Base-by-base conservation (phyloP, 306 rosid species). In the Arachis hypogaea region DNA sequence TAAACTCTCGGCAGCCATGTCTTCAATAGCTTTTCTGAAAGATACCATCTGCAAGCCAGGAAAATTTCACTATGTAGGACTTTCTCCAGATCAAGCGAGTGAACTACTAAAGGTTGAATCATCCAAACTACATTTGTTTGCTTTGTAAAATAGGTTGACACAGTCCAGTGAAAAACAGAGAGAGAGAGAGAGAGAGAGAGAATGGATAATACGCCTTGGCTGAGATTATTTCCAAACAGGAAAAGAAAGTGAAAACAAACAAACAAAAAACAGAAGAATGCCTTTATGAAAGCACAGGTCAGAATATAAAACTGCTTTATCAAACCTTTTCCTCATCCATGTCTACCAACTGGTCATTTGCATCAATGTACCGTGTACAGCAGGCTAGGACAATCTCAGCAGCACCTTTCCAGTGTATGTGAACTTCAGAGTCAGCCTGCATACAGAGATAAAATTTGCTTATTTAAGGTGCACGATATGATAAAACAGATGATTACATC, bases 351-450 rank as follows among this genome's bases (percentile, higher is more conserved):
- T 81, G 87, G 77, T 78, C 91, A 74, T 83, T 68, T 38, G 71
- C 66, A 82, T 85, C 90, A 50, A 92, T 63, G 66, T 80, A 90
- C 42, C 61, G 43, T 4, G 92, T 83, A 69, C 99, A 95, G 14
- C 85, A 81, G 61, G 93, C 92, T 61, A 95, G 85, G 45, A 95
- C 90, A 66, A 95, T 83, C 80, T 95, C 99, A 70, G 99, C 99
- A 61, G 99, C 99, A 69, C 99, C 99, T 82, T 95, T 95, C 99
- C 99, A 95, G 66, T 95, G 98, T 78, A 95, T 73, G 79, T 87
- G 98, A 69, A 90, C 91, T 74, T 85, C 82, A 51, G 89, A 81
- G 55, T 83, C 84, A 11, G 82, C 73, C 99, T 95, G 88, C 52
- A 75, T 28, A 66, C 38, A 66, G 49, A 33, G 29, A 63, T 3